Evolutionary conservation across 352 stramenopile species (phyloP), one percentile per base, ranked within the genome.

Genomic region (Pythium angustatum): DNA sequence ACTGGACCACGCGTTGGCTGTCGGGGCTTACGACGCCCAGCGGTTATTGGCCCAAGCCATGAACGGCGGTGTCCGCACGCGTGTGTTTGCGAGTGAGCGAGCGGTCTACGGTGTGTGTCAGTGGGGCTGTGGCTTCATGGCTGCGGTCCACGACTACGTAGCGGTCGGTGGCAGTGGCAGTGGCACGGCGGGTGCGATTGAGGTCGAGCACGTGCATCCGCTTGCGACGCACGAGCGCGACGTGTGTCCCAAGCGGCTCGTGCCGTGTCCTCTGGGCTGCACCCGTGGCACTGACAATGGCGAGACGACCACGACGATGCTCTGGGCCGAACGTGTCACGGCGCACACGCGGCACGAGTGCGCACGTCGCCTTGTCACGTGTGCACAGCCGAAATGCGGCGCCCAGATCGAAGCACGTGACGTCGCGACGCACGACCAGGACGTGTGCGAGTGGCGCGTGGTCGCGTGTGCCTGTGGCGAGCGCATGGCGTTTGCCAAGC

Each of bases 111-210:
- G 77, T 0, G 72, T 88, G 0, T 91, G 82, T 44, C 85, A 85
- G 33, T 88, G 79, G 78, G 82, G 80, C 19, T 91, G 82, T 22
- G 78, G 82, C 6, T 80, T 88, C 55, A 77, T 91, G 73, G 54
- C 70, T 14, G 43, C 51, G 5, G 58, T 64, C 3, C 62, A 79
- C 2, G 73, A 50, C 15, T 69, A 85, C 47, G 27, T 58, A 0
- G 72, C 79, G 3, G 58, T 40, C n/a, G 24, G 24, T n/a, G 21
- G 71, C 17, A 55, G 69, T 40, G 49, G 55, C 5, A 47, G 84
- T 19, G 12, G 73, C 24, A 58, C 74, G 30, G 77, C n/a, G n/a
- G n/a, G n/a, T n/a, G n/a, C n/a, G n/a, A n/a, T n/a, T n/a, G n/a
- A n/a, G n/a, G n/a, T n/a, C n/a, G n/a, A n/a, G n/a, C n/a, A n/a